Percentiles rank a stretch among this genome's conserved stretches.
Evolutionary conservation across 2,329 filamentous ascomycete species (phyloP).

Genomic region (Fusarium sp.): DNA sequence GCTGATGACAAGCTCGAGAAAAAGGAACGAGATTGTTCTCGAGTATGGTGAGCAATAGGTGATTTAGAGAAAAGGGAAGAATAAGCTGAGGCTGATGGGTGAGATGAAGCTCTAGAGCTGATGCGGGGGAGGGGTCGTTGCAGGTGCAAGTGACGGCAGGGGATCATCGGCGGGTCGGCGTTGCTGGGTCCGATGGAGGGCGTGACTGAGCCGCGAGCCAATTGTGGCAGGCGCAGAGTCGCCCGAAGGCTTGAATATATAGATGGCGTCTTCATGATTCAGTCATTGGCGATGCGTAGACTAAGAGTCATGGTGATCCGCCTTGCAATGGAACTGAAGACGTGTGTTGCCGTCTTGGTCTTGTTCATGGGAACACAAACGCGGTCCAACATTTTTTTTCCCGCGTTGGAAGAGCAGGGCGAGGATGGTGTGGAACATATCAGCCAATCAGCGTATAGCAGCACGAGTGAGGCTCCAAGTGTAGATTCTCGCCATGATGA

Average conservation of each 20-base stretch:
- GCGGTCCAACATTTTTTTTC: neutral
- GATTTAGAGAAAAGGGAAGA: slow-evolving; percentile 2
- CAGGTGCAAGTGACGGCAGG: slow-evolving; percentile 34
- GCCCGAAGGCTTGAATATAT: slow-evolving; percentile 13
- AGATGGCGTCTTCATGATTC: slow-evolving; percentile 16
- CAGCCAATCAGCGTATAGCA: neutral
- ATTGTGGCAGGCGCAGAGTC: slow-evolving; percentile 10
- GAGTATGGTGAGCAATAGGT: neutral
- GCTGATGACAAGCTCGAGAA: slow-evolving; percentile 3
- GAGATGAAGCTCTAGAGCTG: slow-evolving; percentile 33
- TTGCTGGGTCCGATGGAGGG: slow-evolving; percentile 16
- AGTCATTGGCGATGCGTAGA: neutral
- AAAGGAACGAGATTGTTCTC: slow-evolving; percentile 6
- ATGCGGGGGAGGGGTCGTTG: slow-evolving; percentile 41
- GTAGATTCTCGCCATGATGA: neutral
- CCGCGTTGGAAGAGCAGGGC: neutral
- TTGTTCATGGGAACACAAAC: neutral
- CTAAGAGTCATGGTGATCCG: slow-evolving; percentile 8
- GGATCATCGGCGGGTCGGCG: slow-evolving; percentile 36
- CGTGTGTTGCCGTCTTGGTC: neutral
- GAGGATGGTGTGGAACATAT: neutral
- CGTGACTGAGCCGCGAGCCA: slow-evolving; percentile 3
- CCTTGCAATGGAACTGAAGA: neutral
- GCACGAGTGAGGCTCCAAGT: neutral
- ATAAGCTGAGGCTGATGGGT: slow-evolving; percentile 19